Base-by-base conservation (phyloP, 768 basidiomycete species). In the Pulveroboletus ravenelii region DNA sequence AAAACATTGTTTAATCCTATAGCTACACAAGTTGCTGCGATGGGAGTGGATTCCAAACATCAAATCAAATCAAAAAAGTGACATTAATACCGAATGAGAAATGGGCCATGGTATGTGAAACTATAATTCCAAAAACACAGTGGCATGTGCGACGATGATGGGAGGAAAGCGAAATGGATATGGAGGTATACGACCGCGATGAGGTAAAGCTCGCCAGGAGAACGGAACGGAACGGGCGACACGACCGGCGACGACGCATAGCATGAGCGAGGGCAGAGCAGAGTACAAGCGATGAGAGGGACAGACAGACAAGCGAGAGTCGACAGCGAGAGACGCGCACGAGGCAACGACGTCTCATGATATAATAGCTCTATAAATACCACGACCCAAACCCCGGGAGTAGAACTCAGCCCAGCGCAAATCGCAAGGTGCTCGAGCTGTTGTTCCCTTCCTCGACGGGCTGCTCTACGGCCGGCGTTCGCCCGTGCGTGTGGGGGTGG, bases 351-450 rank as follows among this genome's bases (percentile, higher is more conserved):
- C 17, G 40, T 23, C 27, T 35, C 34, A 14, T 23, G 36, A 55
- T 54, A 65, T 53, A 62, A 57, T 65, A 65, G 44, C 52, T 51
- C 52, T 53, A 66, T 65, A 65, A 66, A 65, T 65, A 65, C 15
- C 50, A 40, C 20, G 15, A 32, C 36, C 41, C 25, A 29, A 23
- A 35, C 32, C 36, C 31, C 29, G 6, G 25, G 23, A 9, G 14
- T 10, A 23, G 9, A 12, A 18, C 34, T 67, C 47, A 67, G 17
- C 66, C 66, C 41, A 67, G 43, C 13, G 66, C 66, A 31, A 69
- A 67, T 27, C 67, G 50, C 38, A 67, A 40, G 20, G 67, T 67
- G 41, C 66, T 67, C 45, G 65, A 64, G 37, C 52, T 62, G 23
- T 41, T 56, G 38, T 46, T 63, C 14, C 51, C 55, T 20, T 67